Evolutionary conservation across 2,329 filamentous ascomycete genomes (phyloP), one percentile per base, ranked within the genome.

Genomic region (Eurotiales sp.): DNA sequence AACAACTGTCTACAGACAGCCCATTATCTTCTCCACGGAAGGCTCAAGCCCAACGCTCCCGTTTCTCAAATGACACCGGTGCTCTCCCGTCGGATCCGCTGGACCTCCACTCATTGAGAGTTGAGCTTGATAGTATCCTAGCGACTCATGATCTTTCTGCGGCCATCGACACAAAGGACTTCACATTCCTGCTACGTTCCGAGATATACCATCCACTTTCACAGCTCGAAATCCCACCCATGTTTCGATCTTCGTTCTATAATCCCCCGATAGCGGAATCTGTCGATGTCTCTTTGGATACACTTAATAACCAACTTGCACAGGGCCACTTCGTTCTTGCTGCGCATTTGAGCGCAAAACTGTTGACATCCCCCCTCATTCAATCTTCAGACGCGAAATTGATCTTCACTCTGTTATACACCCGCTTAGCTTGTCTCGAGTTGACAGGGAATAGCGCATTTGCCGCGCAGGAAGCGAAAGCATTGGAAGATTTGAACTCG

Each of bases 161-260:
- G 10, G 66, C n/a, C n/a, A n/a, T 76, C n/a, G 66, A 75, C n/a
- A 68, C 74, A 30, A 87, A 88, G 61, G 86, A 95, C 72, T 87
- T 96, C 59, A 83, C 85, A 15, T 92, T 87, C 66, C 83, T 96
- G 41, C 80, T 93, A 10, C 82, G 85, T 17, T 85, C 88, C 3
- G 83, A 89, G 57, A 86, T 91, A 51, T 96, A 92, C 73, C 91
- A 96, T 64, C 83, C 86, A 1, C 76, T 96, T 21, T 84, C 86
- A 1, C 80, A 79, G 14, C 77, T 83, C 40, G 74, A 79, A 46
- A 71, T 83, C 40, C 80, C 81, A 3, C 71, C 72, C 7, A 72
- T 89, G 3, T 92, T 96, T 67, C 83, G 88, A 55, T 81, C 81
- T 56, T 81, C 88, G 0, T 69, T 82, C 17, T 77, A 84, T 55